Percentiles rank a stretch among this genome's conserved stretches.
These are phyloP conservation scores for Ophiostoma sp. DNA, from an alignment of 2,329 filamentous ascomycete species.

Conservation along the genomic window DNA sequence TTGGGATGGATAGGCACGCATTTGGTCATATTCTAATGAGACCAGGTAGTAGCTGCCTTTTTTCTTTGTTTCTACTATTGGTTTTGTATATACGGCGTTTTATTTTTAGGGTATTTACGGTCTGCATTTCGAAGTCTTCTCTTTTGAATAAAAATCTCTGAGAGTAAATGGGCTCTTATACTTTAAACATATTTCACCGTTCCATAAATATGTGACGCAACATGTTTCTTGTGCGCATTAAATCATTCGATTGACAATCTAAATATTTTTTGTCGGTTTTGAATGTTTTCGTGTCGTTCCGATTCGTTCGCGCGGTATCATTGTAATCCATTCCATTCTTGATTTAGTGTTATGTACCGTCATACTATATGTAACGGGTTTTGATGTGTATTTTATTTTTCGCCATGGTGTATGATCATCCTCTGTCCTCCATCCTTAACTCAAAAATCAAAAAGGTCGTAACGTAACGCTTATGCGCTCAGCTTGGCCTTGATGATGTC, in stretches of 20 bases:
- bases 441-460: not conserved
- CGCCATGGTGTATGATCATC: not conserved
- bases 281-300: not conserved
- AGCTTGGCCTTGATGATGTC: constrained; percentile 88
- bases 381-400: not conserved
- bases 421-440: not conserved
- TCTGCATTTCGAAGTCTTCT: not conserved
- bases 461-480: constrained; percentile 27
- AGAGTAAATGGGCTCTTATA: not conserved
- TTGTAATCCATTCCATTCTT: constrained; percentile 10
- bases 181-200: not conserved
- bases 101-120: not conserved
- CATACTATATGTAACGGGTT: not conserved
- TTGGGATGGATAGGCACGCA: not conserved
- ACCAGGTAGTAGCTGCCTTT: not conserved
- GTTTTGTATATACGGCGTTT: constrained; percentile 8
- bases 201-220: not conserved
- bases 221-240: not conserved
- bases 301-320: not conserved
- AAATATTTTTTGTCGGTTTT: not conserved
- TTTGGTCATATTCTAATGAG: not conserved
- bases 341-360: constrained; percentile 1
- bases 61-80: not conserved
- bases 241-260: not conserved
- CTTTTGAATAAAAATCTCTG: not conserved